phyloP scores from a whole-genome alignment of 2,329 filamentous ascomycete genomes.

The Penicillium sp. region DNA sequence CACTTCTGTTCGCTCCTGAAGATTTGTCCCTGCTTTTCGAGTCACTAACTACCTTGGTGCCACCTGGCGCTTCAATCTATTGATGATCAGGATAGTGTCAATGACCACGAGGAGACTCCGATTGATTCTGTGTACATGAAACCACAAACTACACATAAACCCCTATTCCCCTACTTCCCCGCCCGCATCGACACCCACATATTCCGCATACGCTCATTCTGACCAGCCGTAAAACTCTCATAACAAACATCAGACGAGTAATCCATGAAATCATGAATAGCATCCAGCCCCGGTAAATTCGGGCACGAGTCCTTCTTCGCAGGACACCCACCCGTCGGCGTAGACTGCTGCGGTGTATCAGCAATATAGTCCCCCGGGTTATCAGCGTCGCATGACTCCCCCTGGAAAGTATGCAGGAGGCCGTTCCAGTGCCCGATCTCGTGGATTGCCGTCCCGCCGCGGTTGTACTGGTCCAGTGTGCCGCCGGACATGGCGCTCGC shows the following conservation, averaged over 20 bases:
- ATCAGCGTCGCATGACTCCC: conserved; percentile 34
- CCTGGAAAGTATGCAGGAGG: conserved; percentile 48
- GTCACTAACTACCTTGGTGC: neutral
- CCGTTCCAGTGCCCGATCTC: conserved; percentile 53
- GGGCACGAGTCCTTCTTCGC: conserved; percentile 54
- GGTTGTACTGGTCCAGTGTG: conserved; percentile 50
- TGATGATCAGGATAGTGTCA: no score
- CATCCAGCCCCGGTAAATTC: conserved; percentile 47
- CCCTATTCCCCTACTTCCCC: conserved; percentile 30
- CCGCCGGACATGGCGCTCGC: conserved; percentile 60
- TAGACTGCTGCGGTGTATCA: conserved; percentile 51
- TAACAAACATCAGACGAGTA: conserved; percentile 60
- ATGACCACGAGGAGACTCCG: no score
- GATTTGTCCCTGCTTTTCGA: neutral
- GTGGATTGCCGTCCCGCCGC: conserved; percentile 49
- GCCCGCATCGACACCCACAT: conserved; percentile 51
- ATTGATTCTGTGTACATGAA: no score
- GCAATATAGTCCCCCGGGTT: conserved; percentile 46
- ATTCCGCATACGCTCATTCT: conserved; percentile 53
- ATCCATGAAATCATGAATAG: conserved; percentile 63
- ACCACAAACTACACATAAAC: no score
- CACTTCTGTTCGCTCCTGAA: neutral
- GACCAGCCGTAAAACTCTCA: conserved; percentile 52
- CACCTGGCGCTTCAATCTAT: neutral
- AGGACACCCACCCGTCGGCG: conserved; percentile 62